Percentiles rank a stretch among this genome's conserved stretches.
Evolutionary conservation across 2,329 filamentous ascomycete genomes (phyloP).

Genomic region (Apiospora arundinis): DNA sequence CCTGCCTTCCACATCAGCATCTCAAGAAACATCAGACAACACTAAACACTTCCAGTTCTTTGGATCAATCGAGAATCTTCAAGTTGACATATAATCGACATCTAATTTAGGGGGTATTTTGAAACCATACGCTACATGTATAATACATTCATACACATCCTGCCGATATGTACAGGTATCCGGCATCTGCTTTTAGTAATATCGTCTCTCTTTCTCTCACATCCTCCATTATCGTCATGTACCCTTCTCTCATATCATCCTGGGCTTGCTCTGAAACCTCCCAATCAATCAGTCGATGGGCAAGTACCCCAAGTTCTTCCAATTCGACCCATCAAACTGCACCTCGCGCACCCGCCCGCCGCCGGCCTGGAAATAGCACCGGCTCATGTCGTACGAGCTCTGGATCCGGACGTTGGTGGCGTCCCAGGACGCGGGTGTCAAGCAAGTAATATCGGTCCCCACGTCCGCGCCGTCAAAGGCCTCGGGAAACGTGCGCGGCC

Average conservation of each 20-base stretch:
- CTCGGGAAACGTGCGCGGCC: slow-evolving; percentile 24
- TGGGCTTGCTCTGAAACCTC: not conserved
- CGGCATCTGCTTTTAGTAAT: not conserved
- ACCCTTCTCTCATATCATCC: not conserved
- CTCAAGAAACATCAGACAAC: not conserved
- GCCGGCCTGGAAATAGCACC: slow-evolving; percentile 31
- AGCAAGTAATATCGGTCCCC: slow-evolving; percentile 31
- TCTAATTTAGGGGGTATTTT: not conserved
- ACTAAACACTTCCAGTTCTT: not conserved
- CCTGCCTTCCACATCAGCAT: too few species aligned
- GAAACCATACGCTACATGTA: too few species aligned
- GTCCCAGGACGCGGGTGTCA: slow-evolving; percentile 29
- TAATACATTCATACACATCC: too few species aligned
- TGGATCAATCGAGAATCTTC: not conserved
- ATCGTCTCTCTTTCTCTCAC: not conserved
- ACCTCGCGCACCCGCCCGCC: slow-evolving; percentile 30
- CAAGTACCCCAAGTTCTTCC: slow-evolving; percentile 28
- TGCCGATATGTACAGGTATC: not conserved
- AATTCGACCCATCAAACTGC: slow-evolving; percentile 29
- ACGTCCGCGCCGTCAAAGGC: slow-evolving; percentile 28
- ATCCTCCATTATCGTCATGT: not conserved
- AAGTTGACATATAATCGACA: not conserved
- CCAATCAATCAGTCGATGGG: slow-evolving; percentile 19
- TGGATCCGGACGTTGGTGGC: slow-evolving; percentile 23
- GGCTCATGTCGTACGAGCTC: slow-evolving; percentile 31